Percentiles rank a stretch among this genome's conserved stretches.
Conservation (phyloP, 257 asterid genomes). For the Fraxinus pennsylvanica region DNA sequence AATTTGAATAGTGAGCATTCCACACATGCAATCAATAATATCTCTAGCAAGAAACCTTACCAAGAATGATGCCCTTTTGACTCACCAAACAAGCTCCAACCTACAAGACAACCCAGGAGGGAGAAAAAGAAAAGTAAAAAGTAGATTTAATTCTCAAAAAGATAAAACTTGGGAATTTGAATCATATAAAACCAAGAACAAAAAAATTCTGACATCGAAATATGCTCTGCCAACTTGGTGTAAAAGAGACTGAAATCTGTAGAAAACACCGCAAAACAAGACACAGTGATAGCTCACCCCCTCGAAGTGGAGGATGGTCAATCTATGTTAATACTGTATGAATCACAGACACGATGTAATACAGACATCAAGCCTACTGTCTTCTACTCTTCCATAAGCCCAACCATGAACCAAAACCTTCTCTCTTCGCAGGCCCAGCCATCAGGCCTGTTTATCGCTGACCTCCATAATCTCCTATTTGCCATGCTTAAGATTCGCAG, state of each 20-base stretch:
- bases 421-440: neutral
- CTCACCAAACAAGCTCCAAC: slow-evolving; percentile 99
- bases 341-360: neutral
- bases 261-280: neutral
- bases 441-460: neutral
- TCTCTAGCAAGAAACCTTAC: slow-evolving; percentile 45
- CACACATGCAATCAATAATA: neutral
- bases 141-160: neutral
- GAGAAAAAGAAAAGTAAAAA: slow-evolving; percentile 11
- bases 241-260: neutral
- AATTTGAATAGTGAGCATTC: neutral
- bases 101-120: slow-evolving; percentile 33
- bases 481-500: neutral
- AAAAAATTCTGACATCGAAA: neutral
- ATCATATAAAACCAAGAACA: neutral
- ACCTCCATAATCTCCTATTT: neutral
- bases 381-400: neutral
- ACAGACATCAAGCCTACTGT: neutral
- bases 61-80: slow-evolving; percentile 79
- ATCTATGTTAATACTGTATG: neutral
- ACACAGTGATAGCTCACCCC: neutral
- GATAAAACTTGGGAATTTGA: neutral
- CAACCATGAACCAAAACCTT: neutral
- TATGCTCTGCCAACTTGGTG: neutral
- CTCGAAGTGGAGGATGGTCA: neutral